Evolutionary conservation across 2,329 filamentous ascomycete genomes (phyloP).

Genomic region (Herpotrichia juniperi): DNA sequence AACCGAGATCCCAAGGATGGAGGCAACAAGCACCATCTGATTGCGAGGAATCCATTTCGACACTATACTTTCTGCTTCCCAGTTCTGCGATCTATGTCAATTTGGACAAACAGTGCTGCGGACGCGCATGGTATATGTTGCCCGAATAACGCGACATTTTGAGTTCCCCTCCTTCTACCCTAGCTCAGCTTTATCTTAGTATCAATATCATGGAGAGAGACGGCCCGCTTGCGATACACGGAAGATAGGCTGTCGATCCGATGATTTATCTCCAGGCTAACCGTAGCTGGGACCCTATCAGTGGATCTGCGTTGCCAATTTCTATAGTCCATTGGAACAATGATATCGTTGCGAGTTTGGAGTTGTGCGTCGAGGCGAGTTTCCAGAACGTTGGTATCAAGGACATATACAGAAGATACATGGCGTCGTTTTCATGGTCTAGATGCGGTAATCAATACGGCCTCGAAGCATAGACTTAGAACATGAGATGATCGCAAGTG

Average conservation of each 20-base stretch:
- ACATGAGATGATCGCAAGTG: too few species aligned
- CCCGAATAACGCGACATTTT: neutral
- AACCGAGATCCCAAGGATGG: constrained; percentile 19
- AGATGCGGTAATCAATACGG: too few species aligned
- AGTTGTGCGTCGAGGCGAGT: neutral
- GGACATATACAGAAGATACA: too few species aligned
- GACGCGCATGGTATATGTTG: neutral
- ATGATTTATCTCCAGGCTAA: neutral
- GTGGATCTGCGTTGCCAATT: neutral
- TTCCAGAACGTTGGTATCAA: too few species aligned
- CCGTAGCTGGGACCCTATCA: neutral
- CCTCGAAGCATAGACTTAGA: too few species aligned
- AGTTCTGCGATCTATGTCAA: neutral
- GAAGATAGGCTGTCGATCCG: neutral
- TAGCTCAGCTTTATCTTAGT: neutral
- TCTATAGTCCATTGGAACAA: neutral
- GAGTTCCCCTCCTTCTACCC: constrained; percentile 1
- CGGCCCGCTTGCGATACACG: neutral
- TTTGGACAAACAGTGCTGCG: neutral
- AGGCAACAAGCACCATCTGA: constrained; percentile 17
- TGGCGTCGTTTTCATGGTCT: too few species aligned
- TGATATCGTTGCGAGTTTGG: neutral
- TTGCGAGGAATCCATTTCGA: constrained; percentile 23
- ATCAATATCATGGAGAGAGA: neutral
- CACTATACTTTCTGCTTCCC: constrained; percentile 10